phyloP scores from a whole-genome alignment of 108 stramenopile species.

The Schizochytrium sp. region DNA sequence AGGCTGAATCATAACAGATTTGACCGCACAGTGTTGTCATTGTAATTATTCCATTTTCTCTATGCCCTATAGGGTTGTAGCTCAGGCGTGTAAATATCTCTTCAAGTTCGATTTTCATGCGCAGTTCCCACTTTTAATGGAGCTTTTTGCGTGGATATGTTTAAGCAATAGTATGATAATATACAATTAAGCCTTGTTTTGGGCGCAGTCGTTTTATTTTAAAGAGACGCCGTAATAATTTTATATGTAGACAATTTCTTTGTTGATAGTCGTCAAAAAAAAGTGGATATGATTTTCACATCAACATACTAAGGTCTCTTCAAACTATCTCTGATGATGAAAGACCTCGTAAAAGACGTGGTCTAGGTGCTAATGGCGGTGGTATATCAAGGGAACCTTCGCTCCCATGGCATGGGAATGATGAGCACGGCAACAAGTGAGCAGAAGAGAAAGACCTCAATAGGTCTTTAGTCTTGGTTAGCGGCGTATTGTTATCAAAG shows the following conservation, averaged over 20 bases:
- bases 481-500: not conserved
- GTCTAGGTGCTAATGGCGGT: conserved; percentile 25
- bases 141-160: too few relatives aligned
- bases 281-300: not conserved
- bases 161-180: too few relatives aligned
- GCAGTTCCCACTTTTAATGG: too few relatives aligned
- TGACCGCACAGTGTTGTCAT: not conserved
- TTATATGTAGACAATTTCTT: too few relatives aligned
- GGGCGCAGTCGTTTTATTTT: too few relatives aligned
- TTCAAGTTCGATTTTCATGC: too few relatives aligned
- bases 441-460: too few relatives aligned
- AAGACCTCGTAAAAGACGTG: not conserved
- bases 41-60: not conserved
- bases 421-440: not conserved
- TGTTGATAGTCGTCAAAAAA: too few relatives aligned
- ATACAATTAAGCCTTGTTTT: too few relatives aligned
- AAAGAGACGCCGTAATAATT: too few relatives aligned
- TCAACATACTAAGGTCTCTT: not conserved
- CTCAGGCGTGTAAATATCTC: too few relatives aligned
- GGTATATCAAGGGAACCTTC: not conserved
- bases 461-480: not conserved
- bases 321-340: not conserved
- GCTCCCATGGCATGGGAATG: not conserved
- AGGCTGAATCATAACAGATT: not conserved
- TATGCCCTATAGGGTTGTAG: too few relatives aligned